phyloP scores from a whole-genome alignment of 2,329 filamentous ascomycete genomes.

The Leptographium wingfieldii region DNA sequence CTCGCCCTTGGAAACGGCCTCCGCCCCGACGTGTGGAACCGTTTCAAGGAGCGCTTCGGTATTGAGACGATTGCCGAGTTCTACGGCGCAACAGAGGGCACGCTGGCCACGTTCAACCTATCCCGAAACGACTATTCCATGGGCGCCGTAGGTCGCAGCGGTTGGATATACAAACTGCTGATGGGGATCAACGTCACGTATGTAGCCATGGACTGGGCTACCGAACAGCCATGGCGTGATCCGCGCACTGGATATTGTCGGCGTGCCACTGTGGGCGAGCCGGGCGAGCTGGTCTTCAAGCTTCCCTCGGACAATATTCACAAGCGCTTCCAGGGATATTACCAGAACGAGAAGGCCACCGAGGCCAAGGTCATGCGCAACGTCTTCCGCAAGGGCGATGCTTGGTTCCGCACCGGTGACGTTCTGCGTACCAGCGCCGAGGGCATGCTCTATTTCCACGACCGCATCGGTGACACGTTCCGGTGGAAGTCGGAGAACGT shows the following conservation, averaged over 20 bases:
- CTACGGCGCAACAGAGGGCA: constrained; percentile 67
- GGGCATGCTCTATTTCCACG: constrained; percentile 66
- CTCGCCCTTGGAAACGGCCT: constrained; percentile 75
- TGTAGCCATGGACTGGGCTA: constrained; percentile 59
- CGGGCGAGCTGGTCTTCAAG: constrained; percentile 65
- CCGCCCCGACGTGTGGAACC: constrained; percentile 73
- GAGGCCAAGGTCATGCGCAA: constrained; percentile 60
- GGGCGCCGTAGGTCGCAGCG: constrained; percentile 69
- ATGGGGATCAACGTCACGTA: constrained; percentile 40
- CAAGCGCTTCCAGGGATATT: constrained; percentile 69
- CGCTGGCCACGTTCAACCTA: constrained; percentile 57
- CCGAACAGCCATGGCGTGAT: constrained; percentile 55
- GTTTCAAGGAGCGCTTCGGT: constrained; percentile 69
- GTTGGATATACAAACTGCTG: constrained; percentile 45
- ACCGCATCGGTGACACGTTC: constrained; percentile 68
- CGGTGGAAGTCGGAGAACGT: constrained; percentile 79
- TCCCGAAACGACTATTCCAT: constrained; percentile 58
- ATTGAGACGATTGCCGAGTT: constrained; percentile 66
- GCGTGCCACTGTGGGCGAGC: constrained; percentile 42
- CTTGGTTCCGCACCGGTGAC: constrained; percentile 78
- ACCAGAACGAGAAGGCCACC: constrained; percentile 58
- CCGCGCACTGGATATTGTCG: constrained; percentile 57
- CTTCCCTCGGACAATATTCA: constrained; percentile 51
- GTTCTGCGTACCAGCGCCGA: constrained; percentile 58
- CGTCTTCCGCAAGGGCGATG: constrained; percentile 64